A percentile compares a stretch with the other conserved stretches of the same genome.
Conservation (phyloP, 371 early-diverging fungal species). For the Smittium mucronatum region DNA sequence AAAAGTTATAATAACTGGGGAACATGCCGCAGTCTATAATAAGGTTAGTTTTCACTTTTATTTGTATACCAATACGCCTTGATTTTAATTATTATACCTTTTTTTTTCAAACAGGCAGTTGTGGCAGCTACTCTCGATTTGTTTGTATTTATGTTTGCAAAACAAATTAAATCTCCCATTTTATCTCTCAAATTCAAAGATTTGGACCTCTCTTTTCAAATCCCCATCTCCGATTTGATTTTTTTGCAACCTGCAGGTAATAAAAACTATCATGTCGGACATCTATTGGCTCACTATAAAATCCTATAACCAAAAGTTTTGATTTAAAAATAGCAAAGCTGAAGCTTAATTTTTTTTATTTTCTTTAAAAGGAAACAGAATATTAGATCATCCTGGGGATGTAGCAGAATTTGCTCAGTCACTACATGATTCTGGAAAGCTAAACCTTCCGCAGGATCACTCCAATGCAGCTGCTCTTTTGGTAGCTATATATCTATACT, state of each 20-base stretch:
- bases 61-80: not conserved
- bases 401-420: not conserved
- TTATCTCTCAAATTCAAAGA: conserved; percentile 41
- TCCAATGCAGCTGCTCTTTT: conserved; percentile 2
- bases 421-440: not conserved
- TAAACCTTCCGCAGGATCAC: not conserved
- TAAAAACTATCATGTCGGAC: not conserved
- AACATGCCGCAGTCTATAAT: conserved; percentile 93
- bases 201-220: conserved; percentile 32
- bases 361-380: no score
- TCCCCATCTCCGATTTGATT: conserved; percentile 26
- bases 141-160: not conserved
- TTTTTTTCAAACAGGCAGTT: not conserved
- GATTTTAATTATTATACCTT: no score
- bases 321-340: no score
- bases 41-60: conserved; percentile 54
- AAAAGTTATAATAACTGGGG: conserved; percentile 94
- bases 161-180: conserved; percentile 24
- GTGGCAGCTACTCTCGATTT: not conserved
- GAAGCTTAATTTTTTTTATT: no score
- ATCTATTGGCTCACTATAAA: not conserved
- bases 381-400: conserved; percentile 1
- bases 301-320: no score
- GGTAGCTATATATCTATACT: conserved; percentile 9
- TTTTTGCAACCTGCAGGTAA: conserved; percentile 3